Conservation (phyloP, 305 asterid genomes). For the Solanum hybrid region DNA sequence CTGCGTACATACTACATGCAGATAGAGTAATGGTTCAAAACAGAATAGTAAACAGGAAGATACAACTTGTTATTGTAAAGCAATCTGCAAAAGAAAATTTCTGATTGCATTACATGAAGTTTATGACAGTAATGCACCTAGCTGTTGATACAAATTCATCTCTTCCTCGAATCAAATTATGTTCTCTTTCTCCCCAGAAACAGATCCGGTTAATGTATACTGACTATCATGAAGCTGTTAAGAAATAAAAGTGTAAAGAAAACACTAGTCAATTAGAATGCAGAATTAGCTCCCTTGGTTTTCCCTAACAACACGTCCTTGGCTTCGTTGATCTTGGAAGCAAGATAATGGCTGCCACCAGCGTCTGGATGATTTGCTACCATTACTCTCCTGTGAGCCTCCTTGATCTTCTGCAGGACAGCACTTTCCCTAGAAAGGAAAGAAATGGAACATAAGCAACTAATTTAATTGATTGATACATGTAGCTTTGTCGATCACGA, state of each 20-base stretch:
- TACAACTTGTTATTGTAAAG: not conserved
- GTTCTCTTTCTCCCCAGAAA: not conserved
- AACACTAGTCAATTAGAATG: constrained; percentile 26
- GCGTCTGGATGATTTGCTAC: constrained; percentile 84
- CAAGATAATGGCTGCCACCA: constrained; percentile 85
- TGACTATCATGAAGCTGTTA: not conserved
- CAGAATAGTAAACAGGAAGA: not conserved
- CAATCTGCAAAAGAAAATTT: not conserved
- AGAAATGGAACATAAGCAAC: not conserved
- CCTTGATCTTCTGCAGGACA: constrained; percentile 44
- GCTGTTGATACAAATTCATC: not conserved
- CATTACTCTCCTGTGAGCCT: constrained; percentile 78
- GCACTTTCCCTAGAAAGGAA: constrained; percentile 36
- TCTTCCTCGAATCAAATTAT: not conserved
- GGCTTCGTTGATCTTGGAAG: constrained; percentile 83
- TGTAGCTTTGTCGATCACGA: not conserved
- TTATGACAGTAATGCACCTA: not conserved
- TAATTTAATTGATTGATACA: not conserved
- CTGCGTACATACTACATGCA: not conserved
- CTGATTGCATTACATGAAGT: not conserved
- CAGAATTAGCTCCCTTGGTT: constrained; percentile 28
- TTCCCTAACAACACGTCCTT: constrained; percentile 54
- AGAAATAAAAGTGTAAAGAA: not conserved
- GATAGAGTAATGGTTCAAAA: not conserved
- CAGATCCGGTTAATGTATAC: not conserved